Evolutionary conservation across 352 stramenopile species (phyloP).

Genomic region (Phytophthora syringae): DNA sequence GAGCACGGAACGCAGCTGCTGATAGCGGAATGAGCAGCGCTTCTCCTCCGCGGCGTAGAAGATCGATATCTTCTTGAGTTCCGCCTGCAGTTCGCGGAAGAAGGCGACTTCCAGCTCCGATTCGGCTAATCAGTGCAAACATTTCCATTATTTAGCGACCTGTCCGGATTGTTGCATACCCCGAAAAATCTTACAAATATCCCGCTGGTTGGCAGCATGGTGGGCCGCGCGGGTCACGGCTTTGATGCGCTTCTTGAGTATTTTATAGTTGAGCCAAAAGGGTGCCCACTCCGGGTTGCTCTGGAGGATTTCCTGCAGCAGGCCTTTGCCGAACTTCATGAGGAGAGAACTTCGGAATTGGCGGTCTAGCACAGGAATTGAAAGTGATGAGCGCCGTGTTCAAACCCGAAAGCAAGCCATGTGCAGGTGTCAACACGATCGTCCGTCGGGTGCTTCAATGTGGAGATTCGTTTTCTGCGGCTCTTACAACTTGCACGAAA

Average conservation of each 20-base stretch:
- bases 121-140: conserved; percentile 45
- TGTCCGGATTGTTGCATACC: not conserved
- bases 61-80: conserved; percentile 84
- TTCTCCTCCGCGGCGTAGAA: conserved; percentile 84
- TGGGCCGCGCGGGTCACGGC: conserved; percentile 56
- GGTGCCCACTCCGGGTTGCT: conserved; percentile 85
- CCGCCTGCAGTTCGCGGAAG: conserved; percentile 73
- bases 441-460: conserved; percentile 23
- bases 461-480: conserved; percentile 22
- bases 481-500: not conserved
- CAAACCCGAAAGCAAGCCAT: conserved; percentile 2
- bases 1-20: conserved; percentile 73
- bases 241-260: conserved; percentile 87
- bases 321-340: conserved; percentile 87
- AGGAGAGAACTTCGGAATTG: conserved; percentile 4
- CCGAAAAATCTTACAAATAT: conserved; percentile 50
- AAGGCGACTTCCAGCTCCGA: conserved; percentile 73
- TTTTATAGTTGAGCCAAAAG: conserved; percentile 91
- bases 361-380: conserved; percentile 13
- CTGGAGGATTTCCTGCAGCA: conserved; percentile 73
- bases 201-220: conserved; percentile 41
- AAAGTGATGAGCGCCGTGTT: conserved; percentile 23
- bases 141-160: not conserved
- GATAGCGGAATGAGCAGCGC: conserved; percentile 69
- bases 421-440: conserved; percentile 23